Evolutionary conservation across 106 monocot species (phyloP), one percentile per base, ranked within the genome.

Genomic region (Allium cepa): DNA sequence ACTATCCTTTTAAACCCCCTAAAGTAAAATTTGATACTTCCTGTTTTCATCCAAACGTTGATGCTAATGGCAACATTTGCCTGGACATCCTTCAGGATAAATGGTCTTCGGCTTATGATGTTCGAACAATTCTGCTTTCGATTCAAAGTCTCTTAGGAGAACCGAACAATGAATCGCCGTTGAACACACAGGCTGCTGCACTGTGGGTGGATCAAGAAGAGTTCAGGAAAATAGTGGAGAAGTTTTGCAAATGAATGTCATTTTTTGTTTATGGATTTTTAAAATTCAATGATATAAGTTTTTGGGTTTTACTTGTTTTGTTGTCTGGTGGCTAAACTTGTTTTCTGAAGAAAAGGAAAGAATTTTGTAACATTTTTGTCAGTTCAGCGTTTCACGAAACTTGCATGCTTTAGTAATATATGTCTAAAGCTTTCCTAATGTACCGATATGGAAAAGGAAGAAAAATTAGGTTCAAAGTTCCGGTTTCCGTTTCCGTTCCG

Each of bases 51-150:
- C 97, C 97, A 18, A 97, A 97, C 52, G 97, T 97, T 3, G 92
- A 97, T 57, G 18, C 79, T 48, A 71, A 55, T 18, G 97, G 97
- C 47, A 90, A 90, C 86, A 92, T 97, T 67, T 97, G 97, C 82
- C 65, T 97, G 28, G 97, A 97, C 68, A 97, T 97, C 50, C 97
- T 97, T 73, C 92, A 97, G 95, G 95, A 96, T 60, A 92, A 96
- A 60, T 96, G 96, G 96, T 92, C 96, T n/a, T 92, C 92, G 16
- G 96, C 96, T 14, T 96, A 96, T 66, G 91, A 91, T 73, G 91
- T 91, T 61, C 80, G 95, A 61, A 88, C 86, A 11, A 79, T 96
- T 48, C 75, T 91, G 68, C 72, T 92, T 2, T 92, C 95, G 9
- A 92, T 91, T 71, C 95, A 96, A 86, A 86, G 81, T 56, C 91